phyloP scores from a whole-genome alignment of 2,329 filamentous ascomycete species.

The Ophiostoma quercus region DNA sequence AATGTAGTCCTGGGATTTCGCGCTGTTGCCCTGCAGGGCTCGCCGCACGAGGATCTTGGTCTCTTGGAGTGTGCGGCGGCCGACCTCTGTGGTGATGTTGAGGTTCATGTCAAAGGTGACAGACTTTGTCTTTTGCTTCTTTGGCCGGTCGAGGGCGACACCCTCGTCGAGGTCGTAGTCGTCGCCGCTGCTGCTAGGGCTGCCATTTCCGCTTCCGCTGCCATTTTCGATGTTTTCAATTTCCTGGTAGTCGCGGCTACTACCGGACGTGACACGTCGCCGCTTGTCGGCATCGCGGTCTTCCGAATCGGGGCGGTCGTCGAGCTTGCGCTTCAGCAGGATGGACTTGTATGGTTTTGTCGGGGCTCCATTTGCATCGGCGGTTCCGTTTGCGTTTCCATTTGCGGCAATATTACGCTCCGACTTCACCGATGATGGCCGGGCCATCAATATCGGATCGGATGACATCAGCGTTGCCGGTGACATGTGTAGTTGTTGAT shows the following conservation, averaged over 20 bases:
- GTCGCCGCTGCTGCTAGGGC: not conserved
- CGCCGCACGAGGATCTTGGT: slow-evolving; percentile 51
- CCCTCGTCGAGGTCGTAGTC: slow-evolving; percentile 9
- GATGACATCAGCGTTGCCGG: slow-evolving; percentile 21
- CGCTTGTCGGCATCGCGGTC: slow-evolving; percentile 16
- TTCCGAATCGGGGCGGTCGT: slow-evolving; percentile 19
- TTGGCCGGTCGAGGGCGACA: not conserved
- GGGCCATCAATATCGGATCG: slow-evolving; percentile 12
- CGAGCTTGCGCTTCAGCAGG: slow-evolving; percentile 25
- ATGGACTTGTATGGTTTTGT: slow-evolving; percentile 26
- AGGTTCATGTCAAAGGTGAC: slow-evolving; percentile 56
- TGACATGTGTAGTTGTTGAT: not conserved
- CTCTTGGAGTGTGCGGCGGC: slow-evolving; percentile 48
- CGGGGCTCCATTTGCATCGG: not conserved
- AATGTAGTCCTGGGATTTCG: slow-evolving; percentile 52
- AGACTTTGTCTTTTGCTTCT: slow-evolving; percentile 47
- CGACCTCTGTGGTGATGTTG: slow-evolving; percentile 53
- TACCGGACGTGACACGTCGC: not conserved
- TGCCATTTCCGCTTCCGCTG: too few species aligned
- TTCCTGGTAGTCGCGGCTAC: not conserved
- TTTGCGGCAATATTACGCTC: not conserved
- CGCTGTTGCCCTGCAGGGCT: slow-evolving; percentile 52
- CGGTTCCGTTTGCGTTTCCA: not conserved
- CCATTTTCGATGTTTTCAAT: not conserved
- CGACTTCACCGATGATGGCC: slow-evolving; percentile 9